Evolutionary conservation across 2,329 filamentous ascomycete genomes (phyloP), one percentile per base, ranked within the genome.

Genomic region (Alternaria brassicae): DNA sequence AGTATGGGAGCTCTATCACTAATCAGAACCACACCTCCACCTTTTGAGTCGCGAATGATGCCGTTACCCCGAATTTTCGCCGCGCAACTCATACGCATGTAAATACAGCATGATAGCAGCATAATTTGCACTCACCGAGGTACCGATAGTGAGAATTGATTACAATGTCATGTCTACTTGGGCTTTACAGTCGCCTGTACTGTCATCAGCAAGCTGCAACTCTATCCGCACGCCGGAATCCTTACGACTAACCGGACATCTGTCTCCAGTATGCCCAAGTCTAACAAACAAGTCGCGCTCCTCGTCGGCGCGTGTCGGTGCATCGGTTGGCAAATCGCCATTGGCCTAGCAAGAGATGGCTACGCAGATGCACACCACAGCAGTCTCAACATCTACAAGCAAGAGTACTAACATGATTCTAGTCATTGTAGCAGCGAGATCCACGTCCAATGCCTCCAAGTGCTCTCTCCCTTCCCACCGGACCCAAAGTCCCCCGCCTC

Each of bases 401-500:
- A n/a, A 7, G 4, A 19, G n/a, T 44, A 44, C 56, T 66, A 34
- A 65, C 47, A 30, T n/a, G n/a, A 15, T 36, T n/a, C 49, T 50
- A 91, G 91, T 93, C 64, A 87, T 93, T 60, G 88, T 95, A 28
- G 86, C 91, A 6, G 91, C 91, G 27, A 95, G 94, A 73, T 88
- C 88, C 36, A 88, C 85, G 6, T 92, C 88, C 45, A 84, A 91
- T 67, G 85, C 88, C 3, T 80, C 78, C 36, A 80, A 79, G 52
- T 78, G 81, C 17, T 71, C 71, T 71, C 71, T 0, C 85, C 89
- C 0, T 92, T 91, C 72, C 90, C 91, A 2, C 91, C 91, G 2
- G 83, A 92, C 69, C 91, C 91, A 13, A 93, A 94, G 78, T 93
- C 90, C 2, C 76, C 82, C 0, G 76, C 85, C 49, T 93, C 90